Percentiles rank a stretch among this genome's conserved stretches.
Evolutionary conservation across 768 basidiomycete genomes (phyloP).

Genomic region (Tricholoma hemisulphureum): DNA sequence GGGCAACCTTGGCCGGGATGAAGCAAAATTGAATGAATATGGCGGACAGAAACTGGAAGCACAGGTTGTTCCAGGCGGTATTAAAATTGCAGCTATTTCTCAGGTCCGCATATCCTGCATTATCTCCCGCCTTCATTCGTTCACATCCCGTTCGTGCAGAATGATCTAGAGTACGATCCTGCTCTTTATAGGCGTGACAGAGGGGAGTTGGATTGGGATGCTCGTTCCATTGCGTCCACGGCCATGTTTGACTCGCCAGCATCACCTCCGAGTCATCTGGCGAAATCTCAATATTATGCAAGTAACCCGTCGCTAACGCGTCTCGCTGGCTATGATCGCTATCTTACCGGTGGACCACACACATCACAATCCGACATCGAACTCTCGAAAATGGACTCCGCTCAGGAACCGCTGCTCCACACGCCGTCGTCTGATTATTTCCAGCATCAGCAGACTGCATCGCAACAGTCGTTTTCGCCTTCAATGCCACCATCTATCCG

Average conservation of each 20-base stretch:
- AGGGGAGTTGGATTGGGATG: slow-evolving; percentile 88
- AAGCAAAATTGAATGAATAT: slow-evolving; percentile 72
- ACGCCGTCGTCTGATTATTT: slow-evolving; percentile 31
- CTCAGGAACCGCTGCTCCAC: slow-evolving; percentile 61
- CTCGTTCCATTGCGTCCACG: slow-evolving; percentile 66
- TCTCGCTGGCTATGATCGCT: slow-evolving; percentile 54
- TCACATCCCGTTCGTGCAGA: slow-evolving; percentile 28
- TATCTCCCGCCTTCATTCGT: neutral
- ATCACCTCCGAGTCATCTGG: slow-evolving; percentile 36
- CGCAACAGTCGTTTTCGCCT: slow-evolving; percentile 40
- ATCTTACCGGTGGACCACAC: slow-evolving; percentile 50
- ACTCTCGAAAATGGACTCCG: slow-evolving; percentile 54
- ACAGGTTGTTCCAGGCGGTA: slow-evolving; percentile 70
- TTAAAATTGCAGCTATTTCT: slow-evolving; percentile 80
- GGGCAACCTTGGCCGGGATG: slow-evolving; percentile 63
- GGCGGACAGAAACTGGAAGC: slow-evolving; percentile 77
- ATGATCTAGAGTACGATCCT: slow-evolving; percentile 83
- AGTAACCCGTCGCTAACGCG: slow-evolving; percentile 29
- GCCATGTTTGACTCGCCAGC: slow-evolving; percentile 49
- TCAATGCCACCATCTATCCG: slow-evolving; percentile 45
- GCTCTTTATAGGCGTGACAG: slow-evolving; percentile 73
- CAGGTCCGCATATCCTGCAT: slow-evolving; percentile 44
- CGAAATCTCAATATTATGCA: slow-evolving; percentile 41
- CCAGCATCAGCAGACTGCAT: slow-evolving; percentile 36
- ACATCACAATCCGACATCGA: slow-evolving; percentile 43